Base-by-base conservation (phyloP, 176 grass and related monocot species). In the Oryza glumipatula region DNA sequence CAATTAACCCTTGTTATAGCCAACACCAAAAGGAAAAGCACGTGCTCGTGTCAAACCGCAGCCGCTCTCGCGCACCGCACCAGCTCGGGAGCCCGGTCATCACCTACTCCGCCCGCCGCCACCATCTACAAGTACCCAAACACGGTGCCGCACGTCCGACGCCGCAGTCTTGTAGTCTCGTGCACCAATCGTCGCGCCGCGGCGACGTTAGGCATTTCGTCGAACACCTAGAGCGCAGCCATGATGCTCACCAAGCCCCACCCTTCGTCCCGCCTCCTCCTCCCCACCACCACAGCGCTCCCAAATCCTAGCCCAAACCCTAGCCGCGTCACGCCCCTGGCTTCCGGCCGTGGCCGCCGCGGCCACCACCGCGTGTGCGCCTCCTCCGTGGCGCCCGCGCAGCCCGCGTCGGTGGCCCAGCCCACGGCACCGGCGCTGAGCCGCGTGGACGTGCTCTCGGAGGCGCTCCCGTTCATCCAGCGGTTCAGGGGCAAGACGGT, bases 381-480 rank as follows among this genome's bases (percentile, higher is more conserved):
- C 67, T n/a, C 83, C 11, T 76, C 78, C 72, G 6, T 81, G 67
- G 73, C 66, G 65, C 67, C 23, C 23, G 43, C 61, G 33, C 74
- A 5, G 11, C 73, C 77, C 32, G 28, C 23, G 1, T 38, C 58
- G 21, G 16, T 66, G 70, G 41, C 91, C 10, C 16, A 33, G 48
- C 7, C 47, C n/a, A 26, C 39, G 44, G 32, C 44, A 6, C 82
- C 77, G 33, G 75, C 87, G 56, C 76, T 92, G 80, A 90, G 67
- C 77, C 85, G 85, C 35, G 96, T 92, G 66, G 89, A 94, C 76
- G 78, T 94, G 32, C 87, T 98, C 23, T 98, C 93, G 11, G 93
- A 98, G 87, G 92, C 93, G 8, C 96, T 98, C 23, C 93, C 93
- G 7, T 98, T 92, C 87, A 98, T 98, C 81, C 89, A 95, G 80